These are phyloP conservation scores for Pseudocercospora musae DNA, from an alignment of 2,329 filamentous ascomycete species.

Conservation along the genomic window DNA sequence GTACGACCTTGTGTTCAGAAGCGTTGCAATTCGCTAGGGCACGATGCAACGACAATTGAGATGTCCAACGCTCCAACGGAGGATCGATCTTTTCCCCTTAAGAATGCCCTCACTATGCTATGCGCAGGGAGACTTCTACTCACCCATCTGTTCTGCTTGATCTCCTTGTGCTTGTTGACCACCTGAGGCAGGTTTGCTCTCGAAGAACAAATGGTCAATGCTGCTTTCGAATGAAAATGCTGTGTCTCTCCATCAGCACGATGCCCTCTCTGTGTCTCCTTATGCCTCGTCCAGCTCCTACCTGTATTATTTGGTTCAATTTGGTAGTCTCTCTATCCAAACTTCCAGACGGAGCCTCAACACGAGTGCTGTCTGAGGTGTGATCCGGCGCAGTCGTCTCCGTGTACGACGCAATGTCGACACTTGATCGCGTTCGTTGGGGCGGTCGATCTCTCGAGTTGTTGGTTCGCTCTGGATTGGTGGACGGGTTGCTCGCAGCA, in stretches of 20 bases:
- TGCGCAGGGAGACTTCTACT: conserved; percentile 34
- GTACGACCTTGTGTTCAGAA: neutral
- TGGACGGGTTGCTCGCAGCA: conserved; percentile 67
- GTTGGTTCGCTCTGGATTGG: conserved; percentile 67
- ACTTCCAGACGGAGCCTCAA: conserved; percentile 35
- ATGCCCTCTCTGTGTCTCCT: neutral
- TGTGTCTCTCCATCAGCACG: conserved; percentile 39
- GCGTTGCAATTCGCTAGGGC: neutral
- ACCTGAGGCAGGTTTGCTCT: conserved; percentile 65
- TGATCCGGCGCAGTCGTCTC: conserved; percentile 49
- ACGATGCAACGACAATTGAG: neutral
- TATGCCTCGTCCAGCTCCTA: conserved; percentile 40
- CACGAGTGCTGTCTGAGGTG: conserved; percentile 34
- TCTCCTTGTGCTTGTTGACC: conserved; percentile 56
- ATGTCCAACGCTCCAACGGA: neutral
- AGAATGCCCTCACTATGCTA: neutral
- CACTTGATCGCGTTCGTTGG: conserved; percentile 53
- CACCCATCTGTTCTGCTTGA: conserved; percentile 85
- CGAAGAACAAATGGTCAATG: conserved; percentile 77
- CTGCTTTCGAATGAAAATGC: conserved; percentile 90
- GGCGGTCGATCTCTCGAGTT: conserved; percentile 64
- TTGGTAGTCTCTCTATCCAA: conserved; percentile 70
- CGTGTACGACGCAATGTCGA: conserved; percentile 49
- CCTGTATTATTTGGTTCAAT: conserved; percentile 91
- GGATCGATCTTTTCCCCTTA: neutral